Evolutionary conservation across 139 green algal genomes (phyloP).

Genomic region (Yamagishiella unicocca): DNA sequence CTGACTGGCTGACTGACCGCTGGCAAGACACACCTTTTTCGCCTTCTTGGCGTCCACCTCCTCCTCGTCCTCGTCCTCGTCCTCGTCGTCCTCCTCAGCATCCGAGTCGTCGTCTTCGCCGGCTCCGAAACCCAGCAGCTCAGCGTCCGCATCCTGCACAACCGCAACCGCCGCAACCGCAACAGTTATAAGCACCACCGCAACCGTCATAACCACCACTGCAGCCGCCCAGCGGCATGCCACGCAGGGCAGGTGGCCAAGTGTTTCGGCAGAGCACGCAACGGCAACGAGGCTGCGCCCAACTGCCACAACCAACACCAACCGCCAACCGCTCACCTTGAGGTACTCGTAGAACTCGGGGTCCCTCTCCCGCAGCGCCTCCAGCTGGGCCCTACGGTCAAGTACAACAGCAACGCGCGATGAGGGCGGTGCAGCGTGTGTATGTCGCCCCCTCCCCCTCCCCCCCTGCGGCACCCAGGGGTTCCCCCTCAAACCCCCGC

Average conservation of each 20-base stretch:
- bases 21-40: too few species aligned
- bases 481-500: too few species aligned
- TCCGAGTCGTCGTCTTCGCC: conserved; percentile 73
- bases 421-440: too few species aligned
- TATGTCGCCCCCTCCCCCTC: too few species aligned
- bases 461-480: too few species aligned
- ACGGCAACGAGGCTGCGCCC: neutral
- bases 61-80: conserved; percentile 64
- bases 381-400: conserved; percentile 87
- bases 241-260: neutral
- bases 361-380: conserved; percentile 86
- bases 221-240: neutral
- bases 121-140: conserved; percentile 89
- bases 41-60: conserved; percentile 31
- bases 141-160: conserved; percentile 83
- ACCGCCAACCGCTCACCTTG: conserved; percentile 48
- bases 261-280: too few species aligned
- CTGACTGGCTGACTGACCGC: too few species aligned
- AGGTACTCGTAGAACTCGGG: conserved; percentile 94
- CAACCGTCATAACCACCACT: too few species aligned
- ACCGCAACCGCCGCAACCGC: too few species aligned
- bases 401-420: too few species aligned
- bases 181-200: neutral
- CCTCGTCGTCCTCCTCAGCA: conserved; percentile 59
- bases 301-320: neutral